Conservation (phyloP, 805 yeast species). For the Sungouiella thailandica region DNA sequence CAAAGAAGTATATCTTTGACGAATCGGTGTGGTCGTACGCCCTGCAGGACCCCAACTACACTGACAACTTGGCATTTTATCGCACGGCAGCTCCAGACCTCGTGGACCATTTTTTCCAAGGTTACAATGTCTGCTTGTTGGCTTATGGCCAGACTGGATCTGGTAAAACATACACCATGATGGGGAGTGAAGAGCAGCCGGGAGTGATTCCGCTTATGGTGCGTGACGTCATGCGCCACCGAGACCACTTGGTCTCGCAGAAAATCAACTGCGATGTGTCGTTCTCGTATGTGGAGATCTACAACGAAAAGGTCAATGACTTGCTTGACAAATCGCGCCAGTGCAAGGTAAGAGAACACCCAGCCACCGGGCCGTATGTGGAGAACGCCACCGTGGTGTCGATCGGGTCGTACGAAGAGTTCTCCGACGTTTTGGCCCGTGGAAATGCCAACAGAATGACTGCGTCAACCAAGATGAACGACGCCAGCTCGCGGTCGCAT, state of each 20-base stretch:
- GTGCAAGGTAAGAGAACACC: constrained; percentile 61
- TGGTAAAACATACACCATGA: constrained; percentile 41
- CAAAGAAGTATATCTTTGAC: constrained; percentile 45
- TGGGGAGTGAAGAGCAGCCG: constrained; percentile 31
- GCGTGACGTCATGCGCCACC: constrained; percentile 44
- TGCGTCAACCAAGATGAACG: constrained; percentile 71
- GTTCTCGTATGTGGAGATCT: constrained; percentile 67
- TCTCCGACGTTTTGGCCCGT: constrained; percentile 37
- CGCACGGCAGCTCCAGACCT: constrained; percentile 52
- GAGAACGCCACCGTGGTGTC: constrained; percentile 55
- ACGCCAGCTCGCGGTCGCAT: constrained; percentile 71
- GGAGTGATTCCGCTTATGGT: constrained; percentile 44
- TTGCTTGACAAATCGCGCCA: constrained; percentile 33
- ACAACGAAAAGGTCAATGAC: constrained; percentile 73
- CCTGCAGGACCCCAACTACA: constrained; percentile 25
- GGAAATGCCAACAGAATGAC: constrained; percentile 62
- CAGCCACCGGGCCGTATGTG: constrained; percentile 64
- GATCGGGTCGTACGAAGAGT: constrained; percentile 47
- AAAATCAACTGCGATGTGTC: constrained; percentile 35
- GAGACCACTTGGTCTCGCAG: constrained; percentile 32
- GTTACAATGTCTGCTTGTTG: constrained; percentile 37
- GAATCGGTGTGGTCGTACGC: constrained; percentile 47
- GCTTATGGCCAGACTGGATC: constrained; percentile 43
- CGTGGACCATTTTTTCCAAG: constrained; percentile 47
- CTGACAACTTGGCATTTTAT: constrained; percentile 50